Conservation (phyloP, 2,329 filamentous ascomycete genomes). For the Talaromyces amestolkiae region DNA sequence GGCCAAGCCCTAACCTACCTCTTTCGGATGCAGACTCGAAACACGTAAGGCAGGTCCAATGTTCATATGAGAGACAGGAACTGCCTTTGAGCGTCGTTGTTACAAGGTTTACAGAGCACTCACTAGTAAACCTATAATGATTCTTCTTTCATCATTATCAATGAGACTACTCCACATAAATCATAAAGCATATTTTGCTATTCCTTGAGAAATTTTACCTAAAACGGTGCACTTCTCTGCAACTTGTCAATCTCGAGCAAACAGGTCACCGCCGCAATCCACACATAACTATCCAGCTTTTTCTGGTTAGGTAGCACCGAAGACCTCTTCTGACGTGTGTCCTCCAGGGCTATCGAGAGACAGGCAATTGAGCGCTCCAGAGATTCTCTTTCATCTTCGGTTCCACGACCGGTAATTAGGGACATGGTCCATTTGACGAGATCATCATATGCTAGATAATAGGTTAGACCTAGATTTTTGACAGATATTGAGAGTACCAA, state of each 20-base stretch:
- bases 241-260: slow-evolving; percentile 27
- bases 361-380: slow-evolving; percentile 30
- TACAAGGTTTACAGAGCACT: too few species aligned
- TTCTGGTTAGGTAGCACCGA: slow-evolving; percentile 6
- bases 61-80: too few species aligned
- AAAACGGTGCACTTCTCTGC: slow-evolving; percentile 22
- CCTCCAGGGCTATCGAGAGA: slow-evolving; percentile 23
- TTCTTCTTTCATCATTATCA: background rate
- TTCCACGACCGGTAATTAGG: slow-evolving; percentile 24
- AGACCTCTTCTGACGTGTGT: background rate
- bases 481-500: background rate
- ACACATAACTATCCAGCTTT: slow-evolving; percentile 26
- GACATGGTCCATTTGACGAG: slow-evolving; percentile 25
- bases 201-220: background rate
- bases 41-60: too few species aligned
- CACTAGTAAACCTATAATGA: too few species aligned
- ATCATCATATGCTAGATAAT: slow-evolving; percentile 24
- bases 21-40: too few species aligned
- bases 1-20: background rate
- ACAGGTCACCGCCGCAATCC: slow-evolving; percentile 28
- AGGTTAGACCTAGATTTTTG: background rate
- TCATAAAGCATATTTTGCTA: background rate
- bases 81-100: too few species aligned
- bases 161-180: background rate
- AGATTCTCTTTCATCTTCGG: slow-evolving; percentile 22